A percentile compares a stretch with the other conserved stretches of the same genome.
phyloP scores from a whole-genome alignment of 2,329 filamentous ascomycete species.

The Alternaria incomplexa region DNA sequence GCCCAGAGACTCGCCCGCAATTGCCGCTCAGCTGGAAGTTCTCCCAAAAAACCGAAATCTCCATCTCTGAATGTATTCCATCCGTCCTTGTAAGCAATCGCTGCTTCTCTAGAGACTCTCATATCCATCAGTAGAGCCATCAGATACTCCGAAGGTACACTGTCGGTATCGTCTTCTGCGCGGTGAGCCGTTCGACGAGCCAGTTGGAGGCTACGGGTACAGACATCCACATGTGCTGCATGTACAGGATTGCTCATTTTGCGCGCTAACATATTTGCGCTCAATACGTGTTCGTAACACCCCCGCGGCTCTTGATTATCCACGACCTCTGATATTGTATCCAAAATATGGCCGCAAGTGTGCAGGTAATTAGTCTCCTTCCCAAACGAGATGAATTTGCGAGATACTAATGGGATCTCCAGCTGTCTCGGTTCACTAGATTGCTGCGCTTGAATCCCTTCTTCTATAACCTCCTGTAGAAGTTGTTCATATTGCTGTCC shows the following conservation, averaged over 20 bases:
- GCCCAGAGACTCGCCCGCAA: fast-evolving
- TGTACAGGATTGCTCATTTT: not conserved
- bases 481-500: fast-evolving
- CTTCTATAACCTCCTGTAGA: fast-evolving
- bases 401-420: fast-evolving
- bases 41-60: fast-evolving
- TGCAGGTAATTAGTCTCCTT: not conserved
- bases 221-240: not conserved
- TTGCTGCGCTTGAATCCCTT: not conserved
- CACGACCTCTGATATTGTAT: not conserved
- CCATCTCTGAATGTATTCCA: not conserved
- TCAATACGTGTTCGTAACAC: too few species aligned
- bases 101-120: not conserved
- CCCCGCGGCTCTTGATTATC: not conserved
- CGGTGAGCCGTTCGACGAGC: not conserved
- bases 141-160: not conserved
- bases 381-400: not conserved
- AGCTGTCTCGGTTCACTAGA: fast-evolving
- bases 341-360: not conserved
- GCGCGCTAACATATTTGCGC: fast-evolving
- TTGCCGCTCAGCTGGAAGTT: not conserved
- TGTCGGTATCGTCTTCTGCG: fast-evolving
- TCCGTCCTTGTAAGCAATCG: not conserved
- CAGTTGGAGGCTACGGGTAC: not conserved
- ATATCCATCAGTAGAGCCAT: not conserved